These are phyloP conservation scores for Davidsoniella eucalypti DNA, from an alignment of 2,329 filamentous ascomycete species.

Conservation along the genomic window DNA sequence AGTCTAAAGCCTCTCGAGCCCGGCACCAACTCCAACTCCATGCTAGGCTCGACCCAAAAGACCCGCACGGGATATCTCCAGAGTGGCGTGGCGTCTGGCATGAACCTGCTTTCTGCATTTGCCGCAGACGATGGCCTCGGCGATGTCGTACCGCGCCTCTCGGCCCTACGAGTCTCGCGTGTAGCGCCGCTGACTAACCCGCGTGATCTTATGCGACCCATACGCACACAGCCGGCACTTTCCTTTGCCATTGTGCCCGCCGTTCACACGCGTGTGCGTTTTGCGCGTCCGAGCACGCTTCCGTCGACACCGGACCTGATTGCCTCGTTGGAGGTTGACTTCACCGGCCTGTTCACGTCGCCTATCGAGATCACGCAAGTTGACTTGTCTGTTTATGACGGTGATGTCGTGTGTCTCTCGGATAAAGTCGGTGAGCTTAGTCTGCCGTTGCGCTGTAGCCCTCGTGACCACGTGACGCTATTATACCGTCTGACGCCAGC, in stretches of 20 bases:
- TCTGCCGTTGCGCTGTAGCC: slow-evolving; percentile 45
- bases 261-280: slow-evolving; percentile 56
- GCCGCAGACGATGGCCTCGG: slow-evolving; percentile 45
- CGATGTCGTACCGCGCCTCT: slow-evolving; percentile 48
- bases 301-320: slow-evolving; percentile 46
- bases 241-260: slow-evolving; percentile 50
- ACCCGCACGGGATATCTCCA: slow-evolving; percentile 37
- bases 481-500: slow-evolving; percentile 49
- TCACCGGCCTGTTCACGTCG: slow-evolving; percentile 53
- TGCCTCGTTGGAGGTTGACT: slow-evolving; percentile 57
- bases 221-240: slow-evolving; percentile 46
- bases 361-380: slow-evolving; percentile 46
- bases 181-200: slow-evolving; percentile 51
- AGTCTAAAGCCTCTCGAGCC: slow-evolving; percentile 35
- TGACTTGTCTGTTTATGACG: slow-evolving; percentile 38
- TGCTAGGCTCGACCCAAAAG: slow-evolving; percentile 4
- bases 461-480: slow-evolving; percentile 60
- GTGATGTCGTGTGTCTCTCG: slow-evolving; percentile 25
- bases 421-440: slow-evolving; percentile 27
- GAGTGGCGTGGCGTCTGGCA: slow-evolving; percentile 49
- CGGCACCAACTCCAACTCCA: background rate
- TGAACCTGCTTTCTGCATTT: slow-evolving; percentile 66
- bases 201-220: slow-evolving; percentile 43
- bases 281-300: slow-evolving; percentile 44
- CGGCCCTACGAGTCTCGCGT: slow-evolving; percentile 56